phyloP scores from a whole-genome alignment of 2,329 filamentous ascomycete genomes.

The Phialophora tarda region DNA sequence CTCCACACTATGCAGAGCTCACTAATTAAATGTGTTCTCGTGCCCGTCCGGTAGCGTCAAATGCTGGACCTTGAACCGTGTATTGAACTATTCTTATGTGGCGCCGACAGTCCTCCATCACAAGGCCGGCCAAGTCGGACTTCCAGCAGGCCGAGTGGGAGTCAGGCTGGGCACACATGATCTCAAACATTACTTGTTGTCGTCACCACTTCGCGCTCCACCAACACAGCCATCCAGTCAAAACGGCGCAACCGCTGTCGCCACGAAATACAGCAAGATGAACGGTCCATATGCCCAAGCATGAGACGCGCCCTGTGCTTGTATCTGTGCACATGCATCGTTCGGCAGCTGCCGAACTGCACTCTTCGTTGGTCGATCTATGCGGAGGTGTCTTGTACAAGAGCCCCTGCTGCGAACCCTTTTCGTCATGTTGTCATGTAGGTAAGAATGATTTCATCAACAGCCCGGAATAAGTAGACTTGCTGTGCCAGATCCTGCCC shows the following conservation, averaged over 20 bases:
- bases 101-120: background rate
- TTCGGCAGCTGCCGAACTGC: conserved; percentile 6
- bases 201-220: conserved; percentile 15
- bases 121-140: background rate
- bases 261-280: background rate
- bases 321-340: background rate
- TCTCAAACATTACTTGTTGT: background rate
- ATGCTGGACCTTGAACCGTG: background rate
- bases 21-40: background rate
- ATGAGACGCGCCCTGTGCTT: background rate
- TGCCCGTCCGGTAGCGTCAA: background rate
- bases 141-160: background rate
- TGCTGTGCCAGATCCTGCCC: background rate
- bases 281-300: background rate
- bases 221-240: conserved; percentile 8
- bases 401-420: background rate
- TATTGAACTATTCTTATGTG: background rate
- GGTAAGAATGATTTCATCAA: conserved; percentile 15
- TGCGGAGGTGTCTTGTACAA: background rate
- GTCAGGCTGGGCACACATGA: background rate
- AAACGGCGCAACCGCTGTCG: background rate
- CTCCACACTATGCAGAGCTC: no score
- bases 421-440: conserved; percentile 2
- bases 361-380: background rate
- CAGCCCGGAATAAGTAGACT: background rate